Evolutionary conservation across 768 basidiomycete genomes (phyloP), one percentile per base, ranked within the genome.

Genomic region (Russula dissimulans): DNA sequence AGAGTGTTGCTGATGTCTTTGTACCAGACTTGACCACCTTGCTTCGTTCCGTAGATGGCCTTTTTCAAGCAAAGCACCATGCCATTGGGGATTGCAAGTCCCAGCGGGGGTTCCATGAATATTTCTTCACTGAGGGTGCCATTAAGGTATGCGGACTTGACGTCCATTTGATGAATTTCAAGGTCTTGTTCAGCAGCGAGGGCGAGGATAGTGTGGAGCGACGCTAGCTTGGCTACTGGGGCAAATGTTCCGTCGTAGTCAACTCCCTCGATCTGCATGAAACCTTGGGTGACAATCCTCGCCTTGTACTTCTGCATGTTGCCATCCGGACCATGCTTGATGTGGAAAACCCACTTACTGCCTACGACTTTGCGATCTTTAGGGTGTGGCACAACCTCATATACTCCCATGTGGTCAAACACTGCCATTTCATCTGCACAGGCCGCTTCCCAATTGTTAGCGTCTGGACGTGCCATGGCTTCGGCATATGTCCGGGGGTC

Each of bases 341-440:
- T 15, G 0, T 3, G 10, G 39, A 41, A 41, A 41, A 41, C 39
- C 49, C 49, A 51, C 11, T 38, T 51, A 9, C 49, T 51, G 8
- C 53, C n/a, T 0, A 59, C 36, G 4, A 54, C 58, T 8, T 53
- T 59, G 2, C 36, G 44, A 3, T 42, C 51, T 3, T 10, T 10
- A 2, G 34, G 43, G 0, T 4, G 36, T 22, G 41, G 18, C 1
- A 56, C 17, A 1, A 56, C 10, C 0, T 49, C 3, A 5, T 50
- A 61, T 1, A 56, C 29, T 4, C 60, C 60, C 54, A 60, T 48
- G 26, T 17, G 14, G 34, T 56, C 15, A 9, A 56, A 56, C 14
- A 7, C 10, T n/a, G 9, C 22, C 22, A 26, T 26, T 18, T 61
- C 54, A 0, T 51, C 39, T 3, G 56, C 18, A 5, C 54, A 56